Conservation (phyloP, 1,284 basidiomycete genomes). For the Ustilago esculenta region DNA sequence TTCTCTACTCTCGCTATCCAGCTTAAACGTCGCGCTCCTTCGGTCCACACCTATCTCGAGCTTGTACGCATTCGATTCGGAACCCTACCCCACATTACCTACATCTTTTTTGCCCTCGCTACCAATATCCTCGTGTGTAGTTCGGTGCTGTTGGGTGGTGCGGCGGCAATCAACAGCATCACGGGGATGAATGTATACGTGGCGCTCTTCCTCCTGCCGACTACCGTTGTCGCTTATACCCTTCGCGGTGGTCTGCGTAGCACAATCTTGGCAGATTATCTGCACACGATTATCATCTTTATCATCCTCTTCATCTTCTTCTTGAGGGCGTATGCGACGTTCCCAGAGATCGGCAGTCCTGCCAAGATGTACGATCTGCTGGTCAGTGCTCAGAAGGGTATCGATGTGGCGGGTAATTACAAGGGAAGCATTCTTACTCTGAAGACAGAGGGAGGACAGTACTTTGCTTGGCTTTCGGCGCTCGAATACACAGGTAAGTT, state of each 20-base stretch:
- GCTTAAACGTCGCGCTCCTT: constrained; percentile 55
- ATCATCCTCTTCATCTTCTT: constrained; percentile 57
- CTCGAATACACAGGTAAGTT: constrained; percentile 61
- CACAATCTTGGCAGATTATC: constrained; percentile 57
- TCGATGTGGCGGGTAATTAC: constrained; percentile 50
- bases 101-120: constrained; percentile 59
- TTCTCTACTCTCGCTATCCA: constrained; percentile 60
- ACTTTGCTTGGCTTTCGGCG: constrained; percentile 49
- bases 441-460: constrained; percentile 55
- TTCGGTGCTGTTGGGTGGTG: constrained; percentile 52
- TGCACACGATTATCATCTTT: constrained; percentile 62
- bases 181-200: constrained; percentile 58
- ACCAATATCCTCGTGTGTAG: constrained; percentile 61
- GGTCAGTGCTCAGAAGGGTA: constrained; percentile 15
- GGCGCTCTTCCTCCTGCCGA: constrained; percentile 50
- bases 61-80: constrained; percentile 54
- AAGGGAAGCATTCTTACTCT: constrained; percentile 42
- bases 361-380: constrained; percentile 52
- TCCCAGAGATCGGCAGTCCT: constrained; percentile 51
- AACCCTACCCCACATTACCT: constrained; percentile 49
- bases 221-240: constrained; percentile 57
- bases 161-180: constrained; percentile 56
- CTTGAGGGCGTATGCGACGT: constrained; percentile 52
- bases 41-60: constrained; percentile 60
- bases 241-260: constrained; percentile 53